phyloP scores from a whole-genome alignment of 2,329 filamentous ascomycete genomes.

The Trichophyton rubrum region DNA sequence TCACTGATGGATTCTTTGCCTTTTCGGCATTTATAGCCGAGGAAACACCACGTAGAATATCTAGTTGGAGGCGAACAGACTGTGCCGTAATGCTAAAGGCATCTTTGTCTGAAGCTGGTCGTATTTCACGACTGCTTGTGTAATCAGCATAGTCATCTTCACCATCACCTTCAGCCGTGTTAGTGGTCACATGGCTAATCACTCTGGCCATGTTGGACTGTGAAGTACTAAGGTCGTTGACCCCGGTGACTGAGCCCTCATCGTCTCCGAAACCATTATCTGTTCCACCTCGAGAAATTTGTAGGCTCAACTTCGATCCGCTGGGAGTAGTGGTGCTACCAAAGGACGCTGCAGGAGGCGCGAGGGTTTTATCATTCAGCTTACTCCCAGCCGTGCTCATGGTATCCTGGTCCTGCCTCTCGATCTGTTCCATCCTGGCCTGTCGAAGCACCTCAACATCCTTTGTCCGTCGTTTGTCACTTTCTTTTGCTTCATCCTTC shows the following conservation, averaged over 20 bases:
- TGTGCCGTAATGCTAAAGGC: slow-evolving; percentile 95
- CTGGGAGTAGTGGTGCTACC: slow-evolving; percentile 25
- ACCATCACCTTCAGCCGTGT: slow-evolving; percentile 46
- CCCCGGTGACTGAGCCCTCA: slow-evolving; percentile 39
- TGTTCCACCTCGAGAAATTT: slow-evolving; percentile 35
- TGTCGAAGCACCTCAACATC: slow-evolving; percentile 65
- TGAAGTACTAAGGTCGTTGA: slow-evolving; percentile 45
- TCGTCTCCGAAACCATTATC: slow-evolving; percentile 43
- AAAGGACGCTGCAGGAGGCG: slow-evolving; percentile 23
- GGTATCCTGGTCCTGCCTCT: slow-evolving; percentile 38
- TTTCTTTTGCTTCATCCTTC: slow-evolving; percentile 91
- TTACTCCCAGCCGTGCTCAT: slow-evolving; percentile 20
- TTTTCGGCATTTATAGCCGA: slow-evolving; percentile 65
- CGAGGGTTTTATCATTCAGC: slow-evolving; percentile 27
- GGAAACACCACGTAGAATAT: slow-evolving; percentile 76
- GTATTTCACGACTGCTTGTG: slow-evolving; percentile 62
- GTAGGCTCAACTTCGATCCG: slow-evolving; percentile 38
- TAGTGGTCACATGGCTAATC: slow-evolving; percentile 38
- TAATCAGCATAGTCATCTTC: slow-evolving; percentile 67
- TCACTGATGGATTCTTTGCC: slow-evolving; percentile 53
- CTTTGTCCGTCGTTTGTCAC: slow-evolving; percentile 61
- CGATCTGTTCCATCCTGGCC: slow-evolving; percentile 63
- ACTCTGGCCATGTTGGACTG: slow-evolving; percentile 38
- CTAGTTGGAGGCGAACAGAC: slow-evolving; percentile 82
- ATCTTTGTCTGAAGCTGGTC: slow-evolving; percentile 59